Conservation (phyloP, 768 basidiomycete genomes). For the Podaxis sp. region DNA sequence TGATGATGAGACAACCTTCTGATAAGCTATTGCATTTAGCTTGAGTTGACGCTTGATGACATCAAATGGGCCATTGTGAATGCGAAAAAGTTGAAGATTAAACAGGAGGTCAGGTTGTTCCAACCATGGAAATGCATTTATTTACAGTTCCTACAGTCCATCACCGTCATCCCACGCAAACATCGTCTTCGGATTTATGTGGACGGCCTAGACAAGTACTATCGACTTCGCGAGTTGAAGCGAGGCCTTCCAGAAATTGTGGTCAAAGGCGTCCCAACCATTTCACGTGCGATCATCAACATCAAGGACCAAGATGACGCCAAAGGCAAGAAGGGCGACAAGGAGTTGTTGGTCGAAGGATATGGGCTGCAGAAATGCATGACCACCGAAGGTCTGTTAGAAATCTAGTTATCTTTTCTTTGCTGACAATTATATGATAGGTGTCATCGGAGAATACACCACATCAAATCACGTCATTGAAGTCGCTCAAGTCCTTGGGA, state of each 20-base stretch:
- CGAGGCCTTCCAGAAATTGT: conserved; percentile 82
- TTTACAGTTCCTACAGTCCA: conserved; percentile 46
- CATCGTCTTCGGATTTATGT: conserved; percentile 79
- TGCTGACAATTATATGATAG: conserved; percentile 37
- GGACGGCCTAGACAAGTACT: conserved; percentile 77
- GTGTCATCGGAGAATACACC: conserved; percentile 90
- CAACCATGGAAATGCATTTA: neutral
- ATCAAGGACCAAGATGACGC: conserved; percentile 86
- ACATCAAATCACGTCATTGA: conserved; percentile 98
- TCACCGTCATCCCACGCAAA: conserved; percentile 73
- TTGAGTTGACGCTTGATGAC: conserved; percentile 91
- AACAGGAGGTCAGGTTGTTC: conserved; percentile 61
- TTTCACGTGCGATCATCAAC: conserved; percentile 93
- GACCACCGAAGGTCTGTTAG: conserved; percentile 81
- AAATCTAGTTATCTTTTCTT: conserved; percentile 13
- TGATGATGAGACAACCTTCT: neutral
- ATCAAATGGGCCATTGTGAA: conserved; percentile 89
- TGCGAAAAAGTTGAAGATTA: conserved; percentile 90
- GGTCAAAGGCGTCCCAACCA: conserved; percentile 85
- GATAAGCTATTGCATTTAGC: conserved; percentile 40
- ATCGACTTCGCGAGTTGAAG: conserved; percentile 83
- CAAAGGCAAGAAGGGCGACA: conserved; percentile 81
- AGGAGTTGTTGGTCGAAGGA: conserved; percentile 94
- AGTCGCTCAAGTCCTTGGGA: conserved; percentile 92
- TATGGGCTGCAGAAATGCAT: conserved; percentile 97